Evolutionary conservation across 208 protist species (phyloP).

Genomic region (Novymonas esmeraldas): DNA sequence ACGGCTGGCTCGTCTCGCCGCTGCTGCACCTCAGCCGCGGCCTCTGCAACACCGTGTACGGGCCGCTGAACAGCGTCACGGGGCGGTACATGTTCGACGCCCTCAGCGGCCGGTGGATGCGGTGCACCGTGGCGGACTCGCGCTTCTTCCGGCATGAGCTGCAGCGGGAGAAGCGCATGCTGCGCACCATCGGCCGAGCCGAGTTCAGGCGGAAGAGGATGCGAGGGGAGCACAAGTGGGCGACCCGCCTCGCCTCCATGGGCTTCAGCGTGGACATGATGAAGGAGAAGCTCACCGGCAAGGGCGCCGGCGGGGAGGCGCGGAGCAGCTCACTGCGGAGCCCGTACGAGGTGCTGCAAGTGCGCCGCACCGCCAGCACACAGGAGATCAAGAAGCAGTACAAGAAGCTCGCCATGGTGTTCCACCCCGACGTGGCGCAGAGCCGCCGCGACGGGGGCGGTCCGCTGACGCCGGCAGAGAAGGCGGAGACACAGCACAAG

Average conservation of each 20-base stretch:
- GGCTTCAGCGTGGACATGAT: constrained; percentile 79
- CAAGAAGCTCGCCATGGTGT: constrained; percentile 88
- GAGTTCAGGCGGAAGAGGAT: constrained; percentile 79
- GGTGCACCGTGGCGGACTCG: constrained; percentile 49
- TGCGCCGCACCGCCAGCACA: constrained; percentile 61
- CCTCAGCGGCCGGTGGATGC: constrained; percentile 72
- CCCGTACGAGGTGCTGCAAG: constrained; percentile 79
- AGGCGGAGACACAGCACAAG: constrained; percentile 47
- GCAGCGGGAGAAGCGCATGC: constrained; percentile 66
- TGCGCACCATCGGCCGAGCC: constrained; percentile 72
- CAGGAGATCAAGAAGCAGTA: constrained; percentile 82
- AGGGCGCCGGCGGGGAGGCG: background rate
- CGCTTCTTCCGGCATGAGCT: constrained; percentile 50
- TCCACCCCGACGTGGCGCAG: constrained; percentile 82
- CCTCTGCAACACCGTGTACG: constrained; percentile 67
- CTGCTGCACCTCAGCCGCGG: constrained; percentile 65
- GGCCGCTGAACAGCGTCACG: constrained; percentile 61
- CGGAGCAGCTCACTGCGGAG: constrained; percentile 29
- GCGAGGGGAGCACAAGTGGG: constrained; percentile 61
- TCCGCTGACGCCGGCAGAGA: constrained; percentile 36
- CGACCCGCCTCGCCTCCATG: constrained; percentile 59
- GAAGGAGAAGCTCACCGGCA: constrained; percentile 32
- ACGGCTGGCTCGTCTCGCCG: constrained; percentile 74
- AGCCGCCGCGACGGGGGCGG: constrained; percentile 18
- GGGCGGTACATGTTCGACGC: constrained; percentile 78